Percentiles rank a stretch among this genome's conserved stretches.
Evolutionary conservation across 2,329 filamentous ascomycete genomes (phyloP).

Genomic region (Lecanosticta acicola): DNA sequence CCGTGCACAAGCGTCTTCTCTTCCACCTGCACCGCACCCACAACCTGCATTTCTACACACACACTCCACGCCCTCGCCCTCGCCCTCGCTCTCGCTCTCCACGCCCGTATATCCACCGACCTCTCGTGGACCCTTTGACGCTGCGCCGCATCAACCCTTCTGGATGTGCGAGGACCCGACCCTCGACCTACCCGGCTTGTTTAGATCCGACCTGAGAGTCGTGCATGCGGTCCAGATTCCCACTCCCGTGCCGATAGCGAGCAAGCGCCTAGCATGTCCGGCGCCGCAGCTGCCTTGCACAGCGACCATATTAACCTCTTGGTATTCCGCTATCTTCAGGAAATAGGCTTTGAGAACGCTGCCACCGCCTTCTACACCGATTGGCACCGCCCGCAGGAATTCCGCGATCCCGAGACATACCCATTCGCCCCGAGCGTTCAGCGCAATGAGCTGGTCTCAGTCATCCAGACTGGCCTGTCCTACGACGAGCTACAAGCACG

Average conservation of each 20-base stretch:
- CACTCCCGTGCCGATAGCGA: slow-evolving; percentile 3
- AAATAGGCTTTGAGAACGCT: slow-evolving; percentile 33
- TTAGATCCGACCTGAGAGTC: background rate
- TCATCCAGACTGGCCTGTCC: slow-evolving; percentile 59
- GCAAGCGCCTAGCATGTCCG: slow-evolving; percentile 14
- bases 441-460: slow-evolving; percentile 53
- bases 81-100: too few relatives aligned
- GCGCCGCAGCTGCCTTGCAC: slow-evolving; percentile 36
- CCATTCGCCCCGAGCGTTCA: slow-evolving; percentile 57
- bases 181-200: background rate
- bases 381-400: slow-evolving; percentile 48
- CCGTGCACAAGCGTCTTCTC: too few relatives aligned
- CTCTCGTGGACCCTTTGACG: too few relatives aligned
- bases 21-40: too few relatives aligned
- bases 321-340: slow-evolving; percentile 56
- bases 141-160: too few relatives aligned
- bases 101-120: too few relatives aligned
- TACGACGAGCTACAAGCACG: slow-evolving; percentile 37
- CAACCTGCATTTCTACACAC: too few relatives aligned
- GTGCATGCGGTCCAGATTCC: background rate
- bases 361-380: slow-evolving; percentile 56
- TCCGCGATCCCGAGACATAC: slow-evolving; percentile 51
- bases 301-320: slow-evolving; percentile 64
- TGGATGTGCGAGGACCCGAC: too few relatives aligned
- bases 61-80: too few relatives aligned